A percentile compares a stretch with the other conserved stretches of the same genome.
Conservation (phyloP, 257 asterid species). For the Scutellaria galericulata region DNA sequence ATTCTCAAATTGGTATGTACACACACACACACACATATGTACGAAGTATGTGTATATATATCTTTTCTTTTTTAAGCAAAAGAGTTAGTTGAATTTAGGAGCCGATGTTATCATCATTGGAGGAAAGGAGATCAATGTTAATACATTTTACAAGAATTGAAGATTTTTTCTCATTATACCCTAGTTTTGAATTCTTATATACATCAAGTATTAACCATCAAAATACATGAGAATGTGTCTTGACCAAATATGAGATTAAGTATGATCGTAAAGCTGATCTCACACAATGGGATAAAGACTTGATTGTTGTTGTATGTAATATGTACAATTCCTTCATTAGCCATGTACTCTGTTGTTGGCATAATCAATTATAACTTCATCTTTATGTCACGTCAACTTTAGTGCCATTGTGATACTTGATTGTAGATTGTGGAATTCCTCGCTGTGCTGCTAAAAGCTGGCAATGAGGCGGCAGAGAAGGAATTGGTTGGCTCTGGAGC, state of each 20-base stretch:
- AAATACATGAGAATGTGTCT: not conserved
- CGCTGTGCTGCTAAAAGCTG: slow-evolving; percentile 82
- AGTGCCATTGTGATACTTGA: slow-evolving; percentile 24
- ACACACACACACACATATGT: no score
- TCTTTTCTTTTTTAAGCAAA: no score
- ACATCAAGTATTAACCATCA: not conserved
- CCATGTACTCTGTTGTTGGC: not conserved
- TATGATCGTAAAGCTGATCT: no score
- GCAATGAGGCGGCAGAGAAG: slow-evolving; percentile 80
- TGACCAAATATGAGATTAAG: no score
- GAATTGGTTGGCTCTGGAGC: slow-evolving; percentile 87
- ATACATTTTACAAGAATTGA: not conserved
- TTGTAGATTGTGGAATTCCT: slow-evolving; percentile 85
- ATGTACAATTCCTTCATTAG: not conserved
- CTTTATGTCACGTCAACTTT: slow-evolving; percentile 19
- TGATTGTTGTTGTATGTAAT: not conserved
- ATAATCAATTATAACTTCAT: not conserved
- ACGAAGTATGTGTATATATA: not conserved
- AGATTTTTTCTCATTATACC: not conserved
- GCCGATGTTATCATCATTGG: slow-evolving; percentile 14
- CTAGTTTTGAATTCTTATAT: slow-evolving; percentile 8
- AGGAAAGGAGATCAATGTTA: slow-evolving; percentile 8
- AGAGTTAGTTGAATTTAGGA: slow-evolving; percentile 5
- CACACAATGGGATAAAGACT: no score
- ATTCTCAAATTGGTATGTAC: not conserved